Percentiles rank a stretch among this genome's conserved stretches.
Evolutionary conservation across 1,139 yeast genomes (phyloP).

Genomic region (Hansenula lynferdii): DNA sequence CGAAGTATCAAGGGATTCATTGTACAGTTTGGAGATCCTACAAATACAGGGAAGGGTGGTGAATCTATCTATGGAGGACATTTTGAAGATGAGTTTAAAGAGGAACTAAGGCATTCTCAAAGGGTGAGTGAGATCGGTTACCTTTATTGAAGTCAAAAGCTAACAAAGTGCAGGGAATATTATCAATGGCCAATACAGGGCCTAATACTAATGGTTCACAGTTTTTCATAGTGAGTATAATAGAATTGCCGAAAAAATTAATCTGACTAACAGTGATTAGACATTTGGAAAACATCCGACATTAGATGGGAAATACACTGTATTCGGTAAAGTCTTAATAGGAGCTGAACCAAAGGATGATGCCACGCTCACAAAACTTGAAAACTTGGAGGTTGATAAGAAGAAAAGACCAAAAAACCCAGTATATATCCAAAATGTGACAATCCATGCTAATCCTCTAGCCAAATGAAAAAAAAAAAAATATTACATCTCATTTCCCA

Average conservation of each 20-base stretch:
- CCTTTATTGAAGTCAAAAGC: too few relatives aligned
- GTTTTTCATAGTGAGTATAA: slow-evolving; percentile 32
- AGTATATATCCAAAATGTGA: slow-evolving; percentile 30
- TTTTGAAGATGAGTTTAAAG: slow-evolving; percentile 44
- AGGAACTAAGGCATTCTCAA: slow-evolving; percentile 34
- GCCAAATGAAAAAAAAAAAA: slow-evolving; percentile 12
- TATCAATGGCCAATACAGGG: slow-evolving; percentile 43
- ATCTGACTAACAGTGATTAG: slow-evolving; percentile 7
- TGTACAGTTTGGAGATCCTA: slow-evolving; percentile 47
- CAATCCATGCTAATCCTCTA: slow-evolving; percentile 30
- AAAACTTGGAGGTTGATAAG: slow-evolving; percentile 32
- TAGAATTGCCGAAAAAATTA: too few relatives aligned
- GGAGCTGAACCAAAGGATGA: slow-evolving; percentile 33
- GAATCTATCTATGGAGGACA: slow-evolving; percentile 46
- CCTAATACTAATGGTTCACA: slow-evolving; percentile 41
- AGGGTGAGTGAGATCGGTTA: slow-evolving; percentile 32
- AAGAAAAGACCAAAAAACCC: slow-evolving; percentile 36
- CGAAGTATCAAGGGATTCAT: slow-evolving; percentile 41
- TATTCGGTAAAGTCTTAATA: slow-evolving; percentile 48
- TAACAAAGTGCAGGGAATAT: slow-evolving; percentile 26
- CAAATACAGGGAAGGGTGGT: slow-evolving; percentile 48
- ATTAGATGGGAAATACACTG: slow-evolving; percentile 53
- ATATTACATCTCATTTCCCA: too few relatives aligned
- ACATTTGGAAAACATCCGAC: slow-evolving; percentile 34
- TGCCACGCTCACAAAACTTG: slow-evolving; percentile 33